Evolutionary conservation across 2,329 filamentous ascomycete species (phyloP).

Genomic region (Aureobasidium lini): DNA sequence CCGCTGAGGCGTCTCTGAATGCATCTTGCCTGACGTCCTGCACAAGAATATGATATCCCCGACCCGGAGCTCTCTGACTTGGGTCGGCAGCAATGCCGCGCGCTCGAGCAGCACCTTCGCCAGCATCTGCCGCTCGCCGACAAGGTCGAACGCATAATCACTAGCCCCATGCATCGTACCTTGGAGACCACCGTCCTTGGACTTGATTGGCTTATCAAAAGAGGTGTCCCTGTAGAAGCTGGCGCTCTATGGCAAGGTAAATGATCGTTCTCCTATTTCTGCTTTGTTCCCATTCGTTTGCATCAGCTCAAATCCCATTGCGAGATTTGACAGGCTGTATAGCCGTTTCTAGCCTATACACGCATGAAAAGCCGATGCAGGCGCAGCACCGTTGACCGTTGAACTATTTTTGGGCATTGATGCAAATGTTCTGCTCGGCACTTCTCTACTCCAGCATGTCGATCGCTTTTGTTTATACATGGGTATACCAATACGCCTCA

Average conservation of each 20-base stretch:
- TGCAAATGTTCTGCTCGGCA: neutral
- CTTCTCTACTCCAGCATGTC: neutral
- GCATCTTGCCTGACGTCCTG: neutral
- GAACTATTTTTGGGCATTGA: neutral
- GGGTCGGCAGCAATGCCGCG: slow-evolving; percentile 34
- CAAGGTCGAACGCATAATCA: slow-evolving; percentile 49
- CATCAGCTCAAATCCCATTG: too few relatives aligned
- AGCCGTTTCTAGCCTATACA: slow-evolving; percentile 11
- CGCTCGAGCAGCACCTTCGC: slow-evolving; percentile 33
- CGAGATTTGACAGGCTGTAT: neutral
- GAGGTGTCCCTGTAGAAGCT: slow-evolving; percentile 47
- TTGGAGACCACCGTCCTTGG: slow-evolving; percentile 55
- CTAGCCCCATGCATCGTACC: slow-evolving; percentile 59
- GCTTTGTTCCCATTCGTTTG: neutral
- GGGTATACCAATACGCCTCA: neutral
- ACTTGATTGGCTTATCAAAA: slow-evolving; percentile 51
- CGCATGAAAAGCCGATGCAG: neutral
- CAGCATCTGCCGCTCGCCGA: slow-evolving; percentile 30
- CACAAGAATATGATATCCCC: slow-evolving; percentile 32
- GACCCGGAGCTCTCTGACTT: slow-evolving; percentile 37
- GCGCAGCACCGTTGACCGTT: slow-evolving; percentile 7
- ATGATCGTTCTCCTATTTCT: slow-evolving; percentile 8
- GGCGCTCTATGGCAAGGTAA: slow-evolving; percentile 60
- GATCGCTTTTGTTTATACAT: neutral
- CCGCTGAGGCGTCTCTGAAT: neutral